These are phyloP conservation scores for Hylodesmum podocarpum DNA, from an alignment of 306 rosid genomes.

Conservation along the genomic window DNA sequence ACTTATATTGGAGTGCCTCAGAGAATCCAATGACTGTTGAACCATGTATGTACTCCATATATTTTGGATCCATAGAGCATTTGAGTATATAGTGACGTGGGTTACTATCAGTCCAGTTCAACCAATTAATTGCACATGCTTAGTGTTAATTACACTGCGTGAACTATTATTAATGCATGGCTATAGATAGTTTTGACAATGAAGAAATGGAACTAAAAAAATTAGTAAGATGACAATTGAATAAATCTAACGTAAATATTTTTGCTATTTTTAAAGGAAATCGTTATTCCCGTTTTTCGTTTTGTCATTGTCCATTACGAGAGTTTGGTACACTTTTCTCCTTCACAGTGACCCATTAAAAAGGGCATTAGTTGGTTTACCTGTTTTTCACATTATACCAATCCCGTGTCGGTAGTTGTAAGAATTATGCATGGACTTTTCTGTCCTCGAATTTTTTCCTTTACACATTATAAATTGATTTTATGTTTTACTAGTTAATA, in stretches of 20 bases:
- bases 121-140: not conserved
- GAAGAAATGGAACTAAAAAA: not conserved
- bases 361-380: slow-evolving; percentile 16
- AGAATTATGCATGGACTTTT: not conserved
- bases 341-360: not conserved
- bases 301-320: slow-evolving; percentile 10
- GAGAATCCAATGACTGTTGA: not conserved
- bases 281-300: not conserved
- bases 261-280: not conserved
- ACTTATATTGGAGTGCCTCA: too few species aligned
- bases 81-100: not conserved
- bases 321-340: not conserved
- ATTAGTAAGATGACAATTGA: not conserved
- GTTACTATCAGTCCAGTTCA: slow-evolving; percentile 28
- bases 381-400: slow-evolving; percentile 20
- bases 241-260: not conserved
- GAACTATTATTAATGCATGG: not conserved
- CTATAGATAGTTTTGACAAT: not conserved
- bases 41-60: not conserved
- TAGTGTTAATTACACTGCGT: not conserved
- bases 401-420: slow-evolving; percentile 33
- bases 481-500: too few species aligned
- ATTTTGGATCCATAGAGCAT: not conserved
- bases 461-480: not conserved
- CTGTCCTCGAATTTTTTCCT: not conserved